Evolutionary conservation across 2,329 filamentous ascomycete species (phyloP), one percentile per base, ranked within the genome.

Genomic region (Aspergillus niger): DNA sequence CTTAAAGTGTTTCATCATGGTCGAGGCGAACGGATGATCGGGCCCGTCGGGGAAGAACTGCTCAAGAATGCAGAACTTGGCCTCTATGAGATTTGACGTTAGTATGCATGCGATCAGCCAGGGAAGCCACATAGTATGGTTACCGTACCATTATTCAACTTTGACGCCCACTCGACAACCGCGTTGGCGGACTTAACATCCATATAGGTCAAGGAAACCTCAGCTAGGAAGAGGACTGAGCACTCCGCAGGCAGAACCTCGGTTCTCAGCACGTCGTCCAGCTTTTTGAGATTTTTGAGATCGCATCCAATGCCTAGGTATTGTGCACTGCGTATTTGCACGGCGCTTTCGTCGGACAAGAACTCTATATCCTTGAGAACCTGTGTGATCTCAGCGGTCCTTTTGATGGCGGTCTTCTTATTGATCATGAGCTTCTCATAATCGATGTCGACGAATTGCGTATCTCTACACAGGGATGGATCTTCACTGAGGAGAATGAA

Each of bases 181-280:
- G 83, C 81, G 78, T 97, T 89, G 5, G 92, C 88, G 43, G 86
- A 87, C 22, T 84, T 74, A 2, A 86, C 85, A 58, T 92, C 87
- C 91, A 97, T 96, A 69, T 96, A 96, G 0, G 92, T 95, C 43
- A 96, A 86, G 3, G 92, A 96, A 13, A 97, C 92, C 76, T 98
- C 94, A 0, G 92, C 92, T 26, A 92, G 84, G 69, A 95, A 96
- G 24, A 97, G 79, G 2, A 97, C 83, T 2, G 83, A 81, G 60
- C 85, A 86, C 7, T 85, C 78, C 1, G 82, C 72, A 15, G 89
- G 72, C 41, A 88, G 79, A 2, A 91, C 72, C 48, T 89, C 81
- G 10, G 77, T 77, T 17, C 82, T 81, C 24, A 97, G 77, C 3
- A 86, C 80, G 5, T 79, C 71, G 59, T 88, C 80, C 8, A 97